Percentiles rank a stretch among this genome's conserved stretches.
Evolutionary conservation across 2,329 filamentous ascomycete species (phyloP).

Genomic region (Cordyceps tenuipes): DNA sequence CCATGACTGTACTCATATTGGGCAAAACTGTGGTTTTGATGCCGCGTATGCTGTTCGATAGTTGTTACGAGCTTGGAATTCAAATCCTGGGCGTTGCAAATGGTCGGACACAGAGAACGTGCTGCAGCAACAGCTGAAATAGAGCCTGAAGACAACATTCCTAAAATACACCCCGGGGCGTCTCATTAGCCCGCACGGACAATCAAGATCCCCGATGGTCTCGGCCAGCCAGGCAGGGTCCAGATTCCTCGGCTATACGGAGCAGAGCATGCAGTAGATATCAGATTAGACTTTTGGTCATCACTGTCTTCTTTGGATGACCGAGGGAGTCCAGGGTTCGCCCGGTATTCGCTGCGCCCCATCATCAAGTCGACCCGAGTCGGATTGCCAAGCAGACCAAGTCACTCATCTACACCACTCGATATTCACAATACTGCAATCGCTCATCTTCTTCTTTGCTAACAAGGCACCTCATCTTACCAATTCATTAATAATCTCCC

Average conservation of each 20-base stretch:
- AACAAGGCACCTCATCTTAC: slow-evolving; percentile 8
- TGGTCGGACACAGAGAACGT: not conserved
- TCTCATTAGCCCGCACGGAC: not conserved
- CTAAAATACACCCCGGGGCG: not conserved
- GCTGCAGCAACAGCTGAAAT: not conserved
- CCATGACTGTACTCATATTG: not conserved
- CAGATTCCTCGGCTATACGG: not conserved
- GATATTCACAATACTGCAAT: not conserved
- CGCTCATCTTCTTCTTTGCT: not conserved
- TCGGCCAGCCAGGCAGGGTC: not conserved
- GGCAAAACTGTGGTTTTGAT: not conserved
- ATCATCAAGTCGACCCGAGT: no score
- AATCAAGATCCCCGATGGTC: not conserved
- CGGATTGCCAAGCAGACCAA: no score
- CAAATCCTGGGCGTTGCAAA: no score
- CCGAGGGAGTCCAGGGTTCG: not conserved
- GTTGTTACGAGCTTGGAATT: not conserved
- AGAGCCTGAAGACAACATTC: no score
- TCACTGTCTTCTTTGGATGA: not conserved
- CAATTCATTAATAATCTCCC: slow-evolving; percentile 4
- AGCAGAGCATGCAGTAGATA: no score
- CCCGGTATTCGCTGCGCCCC: not conserved
- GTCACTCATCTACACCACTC: not conserved
- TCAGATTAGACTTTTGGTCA: not conserved
- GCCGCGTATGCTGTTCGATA: not conserved